phyloP scores from a whole-genome alignment of 1,284 basidiomycete genomes.

The Omphalotus olearius region DNA sequence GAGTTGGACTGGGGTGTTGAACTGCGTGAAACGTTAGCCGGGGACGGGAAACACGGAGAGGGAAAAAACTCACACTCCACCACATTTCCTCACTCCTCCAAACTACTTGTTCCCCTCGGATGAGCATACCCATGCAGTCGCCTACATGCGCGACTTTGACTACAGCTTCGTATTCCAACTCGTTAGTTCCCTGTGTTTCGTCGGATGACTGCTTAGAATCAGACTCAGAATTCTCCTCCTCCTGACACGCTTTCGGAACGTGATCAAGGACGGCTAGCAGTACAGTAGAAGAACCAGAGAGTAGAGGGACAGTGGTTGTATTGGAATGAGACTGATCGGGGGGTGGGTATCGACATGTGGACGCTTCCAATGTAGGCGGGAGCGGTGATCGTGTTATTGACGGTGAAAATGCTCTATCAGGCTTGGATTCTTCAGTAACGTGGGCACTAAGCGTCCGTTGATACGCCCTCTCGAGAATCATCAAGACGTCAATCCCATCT shows the following conservation, averaged over 20 bases:
- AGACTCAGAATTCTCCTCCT: constrained; percentile 32
- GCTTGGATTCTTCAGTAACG: constrained; percentile 22
- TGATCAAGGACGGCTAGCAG: constrained; percentile 64
- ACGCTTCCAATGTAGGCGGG: constrained; percentile 10
- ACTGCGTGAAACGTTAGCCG: constrained; percentile 38
- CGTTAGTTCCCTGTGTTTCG: background rate
- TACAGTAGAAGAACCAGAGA: constrained; percentile 66
- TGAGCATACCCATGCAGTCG: constrained; percentile 86
- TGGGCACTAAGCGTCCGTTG: constrained; percentile 60
- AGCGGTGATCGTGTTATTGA: constrained; percentile 1
- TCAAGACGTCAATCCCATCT: constrained; percentile 63
- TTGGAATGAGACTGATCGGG: constrained; percentile 9
- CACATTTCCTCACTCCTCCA: constrained; percentile 95
- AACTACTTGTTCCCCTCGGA: constrained; percentile 73
- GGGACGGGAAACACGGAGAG: constrained; percentile 10
- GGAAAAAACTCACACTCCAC: constrained; percentile 56
- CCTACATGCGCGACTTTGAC: constrained; percentile 90
- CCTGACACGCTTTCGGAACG: constrained; percentile 21
- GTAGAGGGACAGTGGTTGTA: constrained; percentile 35
- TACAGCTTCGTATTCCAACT: constrained; percentile 56
- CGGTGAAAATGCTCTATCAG: constrained; percentile 6
- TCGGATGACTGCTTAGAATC: constrained; percentile 17
- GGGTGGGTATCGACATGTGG: constrained; percentile 9
- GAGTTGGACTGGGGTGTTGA: constrained; percentile 90
- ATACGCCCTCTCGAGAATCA: constrained; percentile 64